Base-by-base conservation (phyloP, 148 eudicot species). In the Nepenthes mirabilis region DNA sequence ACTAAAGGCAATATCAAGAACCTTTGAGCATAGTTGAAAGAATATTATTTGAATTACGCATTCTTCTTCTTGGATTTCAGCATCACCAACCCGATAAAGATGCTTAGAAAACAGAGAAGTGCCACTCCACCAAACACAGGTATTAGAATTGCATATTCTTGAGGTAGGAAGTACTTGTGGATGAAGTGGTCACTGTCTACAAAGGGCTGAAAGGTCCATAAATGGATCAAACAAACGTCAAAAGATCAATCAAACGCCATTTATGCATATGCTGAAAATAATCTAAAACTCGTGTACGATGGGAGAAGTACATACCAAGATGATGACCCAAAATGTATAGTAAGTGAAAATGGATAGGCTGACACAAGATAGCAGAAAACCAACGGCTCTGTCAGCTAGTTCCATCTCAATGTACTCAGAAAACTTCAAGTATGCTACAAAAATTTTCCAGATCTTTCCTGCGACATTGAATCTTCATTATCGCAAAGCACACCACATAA, bases 261-360 rank as follows among this genome's bases (percentile, higher is more conserved):
- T 51, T 34, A 32, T 40, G 45, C 45, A 40, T 40, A 3, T 40
- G 45, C 45, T 40, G 45, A 8, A 68, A 37, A 14, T n/a, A 37
- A 13, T 23, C 32, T 9, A 52, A 33, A 34, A 23, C 23, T 23
- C 23, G 0, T 23, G 23, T 51, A 43, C 54, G 55, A 55, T 40
- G 37, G 34, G 55, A 63, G 5, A 36, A 60, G 55, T 36, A 85
- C 87, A 79, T 32, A 87, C 97, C 83, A 91, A 66, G 58, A 87
- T 85, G 70, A 91, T 81, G 61, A 91, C 87, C 97, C 97, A 91
- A 63, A 91, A 85, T 49, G 95, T 87, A 70, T 87, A 87, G 66
- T 91, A 91, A 3, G 97, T 83, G 76, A 91, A 91, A 68, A 91
- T 66, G 57, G 87, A 79, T 68, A 91, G 66, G 77, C 97, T 91